A percentile compares a stretch with the other conserved stretches of the same genome.
These are phyloP conservation scores for Pogostemon cablin DNA, from an alignment of 257 asterid species.

Conservation along the genomic window DNA sequence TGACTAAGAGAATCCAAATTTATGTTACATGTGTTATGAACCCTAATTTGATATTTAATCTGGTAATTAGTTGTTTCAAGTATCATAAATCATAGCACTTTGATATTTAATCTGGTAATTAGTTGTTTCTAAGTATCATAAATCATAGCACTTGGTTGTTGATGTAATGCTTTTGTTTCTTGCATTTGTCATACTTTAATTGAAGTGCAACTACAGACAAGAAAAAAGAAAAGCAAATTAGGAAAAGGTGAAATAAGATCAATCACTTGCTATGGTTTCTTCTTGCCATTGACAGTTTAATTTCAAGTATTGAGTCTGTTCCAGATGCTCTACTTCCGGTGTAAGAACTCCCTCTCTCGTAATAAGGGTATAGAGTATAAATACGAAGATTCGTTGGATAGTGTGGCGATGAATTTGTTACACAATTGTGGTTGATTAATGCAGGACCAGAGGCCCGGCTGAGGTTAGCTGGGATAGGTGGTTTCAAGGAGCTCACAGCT, in stretches of 20 bases:
- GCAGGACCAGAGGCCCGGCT: slow-evolving; percentile 74
- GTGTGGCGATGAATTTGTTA: background rate
- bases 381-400: background rate
- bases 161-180: background rate
- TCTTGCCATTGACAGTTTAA: slow-evolving; percentile 43
- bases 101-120: no score
- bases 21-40: background rate
- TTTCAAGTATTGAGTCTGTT: slow-evolving; percentile 57
- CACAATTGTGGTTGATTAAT: slow-evolving; percentile 2
- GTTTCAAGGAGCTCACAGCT: slow-evolving; percentile 84
- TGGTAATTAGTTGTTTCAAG: no score
- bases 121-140: no score
- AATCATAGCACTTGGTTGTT: background rate
- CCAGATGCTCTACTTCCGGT: slow-evolving; percentile 81
- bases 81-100: no score
- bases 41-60: no score
- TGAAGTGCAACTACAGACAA: slow-evolving; percentile 1
- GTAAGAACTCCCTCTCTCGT: slow-evolving; percentile 45
- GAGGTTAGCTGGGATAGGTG: slow-evolving; percentile 83
- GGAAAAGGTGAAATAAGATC: background rate
- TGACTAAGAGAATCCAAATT: slow-evolving; percentile 8
- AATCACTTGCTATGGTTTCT: background rate
- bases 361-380: background rate
- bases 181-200: no score
- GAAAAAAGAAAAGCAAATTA: background rate